Base-by-base conservation (phyloP, 176 grass and related monocot genomes). In the Aegilops tauschii region DNA sequence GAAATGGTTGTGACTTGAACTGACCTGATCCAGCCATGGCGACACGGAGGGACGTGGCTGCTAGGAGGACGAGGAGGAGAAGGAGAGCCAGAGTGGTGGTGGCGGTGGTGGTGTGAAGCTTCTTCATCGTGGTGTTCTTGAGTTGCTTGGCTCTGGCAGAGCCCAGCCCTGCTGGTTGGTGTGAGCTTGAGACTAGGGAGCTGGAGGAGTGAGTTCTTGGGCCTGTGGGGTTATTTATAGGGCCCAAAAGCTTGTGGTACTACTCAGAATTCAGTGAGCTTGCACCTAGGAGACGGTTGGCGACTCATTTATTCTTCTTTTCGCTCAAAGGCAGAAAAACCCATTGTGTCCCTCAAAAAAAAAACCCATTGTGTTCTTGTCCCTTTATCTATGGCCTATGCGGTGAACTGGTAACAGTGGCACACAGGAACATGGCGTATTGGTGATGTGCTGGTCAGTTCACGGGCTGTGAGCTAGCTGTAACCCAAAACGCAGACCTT, bases 11-110 rank as follows among this genome's bases (percentile, higher is more conserved):
- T 28, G 54, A 52, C 34, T 16, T 9, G 27, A 30, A 8, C 20
- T 12, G 45, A 98, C 96, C 88, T 94, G 93, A 92, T 59, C 69
- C 91, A 18, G 88, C 93, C 80, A 87, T 88, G 92, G 88, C 73
- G 88, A 88, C 31, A 2, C 77, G 82, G 68, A 89, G 59, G n/a
- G 82, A 50, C 2, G 88, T 78, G 44, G 70, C 7, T 29, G 86
- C 52, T 64, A 98, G 6, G 23, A 95, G 44, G 78, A 98, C 44
- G 70, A 90, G 8, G 75, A 95, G 49, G 27, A 94, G 47, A 47
- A 92, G 80, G 47, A 78, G 71, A 34, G 87, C 13, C 61, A 78
- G 42, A 20, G 76, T 56, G 63, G 80, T 63, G 39, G 80, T 37
- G 69, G 77, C 31, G 75, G 31, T 50, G 64, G 72, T 75, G 25